A percentile compares a stretch with the other conserved stretches of the same genome.
These are phyloP conservation scores for Chlorella sp. DNA, from an alignment of 139 green algal genomes.

Conservation along the genomic window DNA sequence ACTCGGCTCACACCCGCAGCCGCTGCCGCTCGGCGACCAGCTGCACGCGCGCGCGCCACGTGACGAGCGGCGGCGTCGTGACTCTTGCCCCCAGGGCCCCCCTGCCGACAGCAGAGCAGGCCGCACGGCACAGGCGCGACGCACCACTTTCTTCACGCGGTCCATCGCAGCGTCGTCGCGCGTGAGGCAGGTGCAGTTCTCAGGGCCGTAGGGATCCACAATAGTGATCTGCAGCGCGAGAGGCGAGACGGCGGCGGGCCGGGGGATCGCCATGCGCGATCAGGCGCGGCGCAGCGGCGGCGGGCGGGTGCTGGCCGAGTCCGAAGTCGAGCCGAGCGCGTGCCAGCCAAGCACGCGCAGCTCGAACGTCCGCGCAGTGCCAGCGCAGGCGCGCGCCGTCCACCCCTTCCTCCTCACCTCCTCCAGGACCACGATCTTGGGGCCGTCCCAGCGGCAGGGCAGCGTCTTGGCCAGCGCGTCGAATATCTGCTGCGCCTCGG, in stretches of 20 bases:
- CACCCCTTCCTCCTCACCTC: constrained; percentile 52
- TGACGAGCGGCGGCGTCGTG: not conserved
- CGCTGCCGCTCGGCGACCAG: constrained; percentile 25
- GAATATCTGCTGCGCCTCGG: constrained; percentile 76
- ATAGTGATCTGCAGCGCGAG: constrained; percentile 20
- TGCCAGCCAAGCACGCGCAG: not conserved
- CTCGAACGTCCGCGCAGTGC: not conserved
- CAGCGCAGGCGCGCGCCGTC: constrained; percentile 24
- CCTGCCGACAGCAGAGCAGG: too few relatives aligned
- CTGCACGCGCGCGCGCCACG: not conserved
- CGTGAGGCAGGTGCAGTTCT: constrained; percentile 4
- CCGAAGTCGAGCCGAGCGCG: constrained; percentile 2
- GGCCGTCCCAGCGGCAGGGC: constrained; percentile 72
- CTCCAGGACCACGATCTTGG: constrained; percentile 79
- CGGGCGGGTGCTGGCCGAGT: not conserved
- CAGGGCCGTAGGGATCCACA: constrained; percentile 15
- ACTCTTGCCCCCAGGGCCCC: too few relatives aligned
- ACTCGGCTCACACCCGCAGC: too few relatives aligned
- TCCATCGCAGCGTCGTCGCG: constrained; percentile 40
- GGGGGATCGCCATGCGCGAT: not conserved
- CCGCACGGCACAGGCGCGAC: not conserved
- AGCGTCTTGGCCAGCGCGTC: constrained; percentile 84
- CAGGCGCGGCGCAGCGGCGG: not conserved
- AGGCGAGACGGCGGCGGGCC: not conserved
- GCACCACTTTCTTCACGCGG: constrained; percentile 71